Evolutionary conservation across 306 rosid species (phyloP), one percentile per base, ranked within the genome.

Genomic region (Cyamopsis tetragonoloba): DNA sequence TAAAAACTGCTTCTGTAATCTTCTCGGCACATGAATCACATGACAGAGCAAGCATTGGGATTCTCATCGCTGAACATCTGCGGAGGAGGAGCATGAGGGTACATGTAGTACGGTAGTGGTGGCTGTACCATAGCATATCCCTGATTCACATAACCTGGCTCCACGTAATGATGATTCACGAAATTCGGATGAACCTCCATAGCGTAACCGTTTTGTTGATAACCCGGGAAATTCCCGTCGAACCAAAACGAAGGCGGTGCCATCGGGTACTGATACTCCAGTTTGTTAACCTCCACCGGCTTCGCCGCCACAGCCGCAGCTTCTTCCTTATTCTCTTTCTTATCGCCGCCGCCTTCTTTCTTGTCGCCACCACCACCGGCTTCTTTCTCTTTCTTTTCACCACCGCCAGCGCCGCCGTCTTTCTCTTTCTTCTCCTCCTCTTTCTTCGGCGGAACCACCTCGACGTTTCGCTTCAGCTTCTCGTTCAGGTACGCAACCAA

Each of bases 31-130:
- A 3, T 12, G 3, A 8, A 41, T 89, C 95, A 93, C 98, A 93
- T 90, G n/a, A 93, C 4, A 10, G 95, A 83, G 71, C 99, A 93
- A 3, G 81, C 87, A 47, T 93, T 90, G 0, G 99, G 99, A 54
- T 93, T 93, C 81, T 93, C 99, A 53, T 93, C 99, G 58, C 96
- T 81, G 55, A 81, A 81, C 81, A 81, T 81, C 66, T 81, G 89
- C 7, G 93, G 88, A 1, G 77, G 81, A 30, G 81, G 79, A 1
- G 41, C 14, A 11, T 31, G 8, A 42, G 73, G 73, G 19, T 70
- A 14, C 81, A 74, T 28, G 44, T 74, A 70, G 17, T 1, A 74
- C 4, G 83, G 86, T 39, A 41, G 44, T 1, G 83, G 80, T 0
- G 49, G 64, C 64, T 71, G 73, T 24, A 27, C 2, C n/a, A n/a